Evolutionary conservation across 768 basidiomycete species (phyloP).

Genomic region (Collybia nuda): DNA sequence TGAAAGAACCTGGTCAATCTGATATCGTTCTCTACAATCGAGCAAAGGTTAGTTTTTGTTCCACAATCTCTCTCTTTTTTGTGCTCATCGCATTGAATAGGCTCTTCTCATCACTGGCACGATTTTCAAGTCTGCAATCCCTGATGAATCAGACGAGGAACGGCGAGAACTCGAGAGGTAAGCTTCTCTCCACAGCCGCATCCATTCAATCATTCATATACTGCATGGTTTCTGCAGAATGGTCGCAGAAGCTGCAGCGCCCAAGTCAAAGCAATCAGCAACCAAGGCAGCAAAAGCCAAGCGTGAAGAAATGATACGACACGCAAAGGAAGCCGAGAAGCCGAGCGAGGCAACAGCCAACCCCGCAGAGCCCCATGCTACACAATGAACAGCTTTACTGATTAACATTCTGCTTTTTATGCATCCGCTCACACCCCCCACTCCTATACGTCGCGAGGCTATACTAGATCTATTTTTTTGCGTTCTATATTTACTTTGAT

Average conservation of each 20-base stretch:
- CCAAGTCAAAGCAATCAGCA: constrained; percentile 58
- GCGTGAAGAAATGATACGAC: constrained; percentile 37
- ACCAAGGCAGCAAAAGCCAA: constrained; percentile 35
- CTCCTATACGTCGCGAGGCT: no score
- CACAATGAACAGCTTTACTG: no score
- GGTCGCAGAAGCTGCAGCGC: constrained; percentile 82
- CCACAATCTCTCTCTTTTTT: neutral
- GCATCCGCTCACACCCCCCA: no score
- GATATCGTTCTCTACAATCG: constrained; percentile 76
- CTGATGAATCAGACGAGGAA: constrained; percentile 93
- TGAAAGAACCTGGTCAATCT: constrained; percentile 74
- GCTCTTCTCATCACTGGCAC: constrained; percentile 88
- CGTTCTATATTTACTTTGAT: no score
- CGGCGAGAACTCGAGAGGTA: constrained; percentile 92
- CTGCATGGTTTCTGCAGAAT: constrained; percentile 45
- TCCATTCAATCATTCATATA: neutral
- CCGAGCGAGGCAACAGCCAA: constrained; percentile 1
- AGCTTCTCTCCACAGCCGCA: constrained; percentile 17
- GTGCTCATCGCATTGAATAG: constrained; percentile 30
- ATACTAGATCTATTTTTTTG: no score
- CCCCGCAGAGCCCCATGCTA: constrained; percentile 5
- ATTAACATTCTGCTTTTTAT: no score
- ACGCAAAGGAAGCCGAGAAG: constrained; percentile 28
- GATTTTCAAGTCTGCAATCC: constrained; percentile 80
- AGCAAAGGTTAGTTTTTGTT: constrained; percentile 63